phyloP scores from a whole-genome alignment of 352 stramenopile species.

The Globisporangium perplexum region DNA sequence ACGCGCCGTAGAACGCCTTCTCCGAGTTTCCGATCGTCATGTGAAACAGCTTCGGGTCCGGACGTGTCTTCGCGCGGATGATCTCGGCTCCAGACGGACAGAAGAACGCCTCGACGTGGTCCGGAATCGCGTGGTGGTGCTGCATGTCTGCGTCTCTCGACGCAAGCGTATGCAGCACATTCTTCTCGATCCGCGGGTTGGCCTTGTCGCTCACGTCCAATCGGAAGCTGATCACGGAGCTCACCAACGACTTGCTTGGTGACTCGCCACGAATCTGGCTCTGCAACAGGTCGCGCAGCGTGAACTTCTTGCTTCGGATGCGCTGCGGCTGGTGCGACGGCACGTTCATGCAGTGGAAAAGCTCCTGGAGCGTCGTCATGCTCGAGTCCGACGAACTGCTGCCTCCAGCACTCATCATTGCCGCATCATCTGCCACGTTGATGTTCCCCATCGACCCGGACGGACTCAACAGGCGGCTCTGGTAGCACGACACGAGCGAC shows the following conservation, averaged over 20 bases:
- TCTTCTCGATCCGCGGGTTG: conserved; percentile 51
- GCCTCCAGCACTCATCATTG: conserved; percentile 4
- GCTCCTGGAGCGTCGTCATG: conserved; percentile 78
- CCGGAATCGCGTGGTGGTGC: conserved; percentile 73
- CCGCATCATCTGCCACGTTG: conserved; percentile 20
- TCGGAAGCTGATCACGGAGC: conserved; percentile 63
- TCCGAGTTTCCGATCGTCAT: conserved; percentile 81
- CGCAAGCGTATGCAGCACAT: conserved; percentile 68
- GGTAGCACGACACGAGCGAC: conserved; percentile 66
- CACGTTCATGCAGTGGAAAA: conserved; percentile 89
- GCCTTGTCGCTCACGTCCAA: conserved; percentile 56
- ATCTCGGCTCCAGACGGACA: conserved; percentile 53
- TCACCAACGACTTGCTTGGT: conserved; percentile 61
- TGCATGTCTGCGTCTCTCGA: conserved; percentile 53
- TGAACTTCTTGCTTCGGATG: conserved; percentile 66
- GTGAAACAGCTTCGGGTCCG: conserved; percentile 68
- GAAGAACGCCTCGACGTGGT: conserved; percentile 84
- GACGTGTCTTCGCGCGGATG: conserved; percentile 47
- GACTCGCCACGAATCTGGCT: conserved; percentile 50
- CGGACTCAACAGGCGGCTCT: conserved; percentile 67
- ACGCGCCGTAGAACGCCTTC: conserved; percentile 77
- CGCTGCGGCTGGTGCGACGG: conserved; percentile 73
- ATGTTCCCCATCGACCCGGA: conserved; percentile 25
- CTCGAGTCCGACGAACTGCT: conserved; percentile 64
- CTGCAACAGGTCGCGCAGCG: conserved; percentile 58